phyloP scores from a whole-genome alignment of 768 basidiomycete genomes.

The Leccinellum rugosiceps region DNA sequence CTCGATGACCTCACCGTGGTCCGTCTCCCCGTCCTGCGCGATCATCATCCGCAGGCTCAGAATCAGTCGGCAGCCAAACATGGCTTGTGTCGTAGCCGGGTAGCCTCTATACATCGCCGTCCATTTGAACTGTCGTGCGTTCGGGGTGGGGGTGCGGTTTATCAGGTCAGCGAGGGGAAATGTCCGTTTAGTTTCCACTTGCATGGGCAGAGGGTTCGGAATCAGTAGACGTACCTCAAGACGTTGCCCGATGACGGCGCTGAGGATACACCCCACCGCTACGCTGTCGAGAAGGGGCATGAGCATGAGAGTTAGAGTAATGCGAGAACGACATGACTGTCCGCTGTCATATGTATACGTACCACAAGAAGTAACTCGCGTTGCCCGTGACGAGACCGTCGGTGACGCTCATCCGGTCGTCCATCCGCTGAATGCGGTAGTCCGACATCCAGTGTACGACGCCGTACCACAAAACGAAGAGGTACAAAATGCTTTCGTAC shows the following conservation, averaged over 20 bases:
- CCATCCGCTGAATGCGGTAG: not conserved
- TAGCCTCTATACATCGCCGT: conserved; percentile 1
- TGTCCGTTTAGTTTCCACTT: not conserved
- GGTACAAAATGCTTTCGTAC: conserved; percentile 6
- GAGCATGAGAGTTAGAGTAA: not conserved
- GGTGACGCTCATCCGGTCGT: not conserved
- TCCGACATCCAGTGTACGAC: not conserved
- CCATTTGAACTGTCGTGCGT: not conserved
- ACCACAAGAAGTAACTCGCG: conserved; percentile 3
- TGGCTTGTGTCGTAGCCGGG: not conserved
- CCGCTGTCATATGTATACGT: not conserved
- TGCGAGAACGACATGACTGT: not conserved
- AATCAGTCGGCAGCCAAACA: not conserved
- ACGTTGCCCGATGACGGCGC: not conserved
- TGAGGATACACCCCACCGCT: not conserved
- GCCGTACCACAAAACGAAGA: conserved; percentile 6
- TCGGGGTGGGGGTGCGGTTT: not conserved
- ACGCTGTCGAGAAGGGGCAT: not conserved
- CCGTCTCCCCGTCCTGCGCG: conserved; percentile 1
- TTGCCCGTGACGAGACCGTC: not conserved
- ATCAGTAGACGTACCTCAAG: conserved; percentile 1
- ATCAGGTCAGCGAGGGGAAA: not conserved
- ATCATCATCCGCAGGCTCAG: not conserved
- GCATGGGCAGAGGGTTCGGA: not conserved
- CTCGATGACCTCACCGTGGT: not conserved